Evolutionary conservation across 2,329 filamentous ascomycete species (phyloP), one percentile per base, ranked within the genome.

Genomic region (Cordyceps sp.): DNA sequence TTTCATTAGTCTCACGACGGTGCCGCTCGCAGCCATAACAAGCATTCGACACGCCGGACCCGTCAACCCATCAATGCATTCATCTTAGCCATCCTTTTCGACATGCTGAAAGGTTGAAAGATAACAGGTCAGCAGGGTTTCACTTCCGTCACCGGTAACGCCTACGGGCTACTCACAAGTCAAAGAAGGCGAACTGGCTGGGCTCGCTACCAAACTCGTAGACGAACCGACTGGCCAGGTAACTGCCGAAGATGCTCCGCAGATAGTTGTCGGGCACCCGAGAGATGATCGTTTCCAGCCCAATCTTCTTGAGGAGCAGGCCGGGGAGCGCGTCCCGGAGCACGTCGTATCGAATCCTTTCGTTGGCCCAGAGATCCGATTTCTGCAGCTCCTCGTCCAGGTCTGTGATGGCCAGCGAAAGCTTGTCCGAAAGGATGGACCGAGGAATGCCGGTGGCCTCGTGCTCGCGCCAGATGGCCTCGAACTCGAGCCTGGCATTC

Each of bases 101-200:
- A 72, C 73, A 78, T 78, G 49, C 72, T 77, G 26, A 7, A 4
- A 13, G n/a, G n/a, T n/a, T n/a, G n/a, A n/a, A n/a, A n/a, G n/a
- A n/a, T n/a, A n/a, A n/a, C n/a, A n/a, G n/a, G n/a, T n/a, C n/a
- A n/a, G n/a, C n/a, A n/a, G n/a, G n/a, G n/a, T n/a, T n/a, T n/a
- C n/a, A n/a, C n/a, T n/a, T n/a, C n/a, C n/a, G n/a, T n/a, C n/a
- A n/a, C n/a, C n/a, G n/a, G n/a, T n/a, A n/a, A n/a, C n/a, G n/a
- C n/a, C n/a, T n/a, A n/a, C n/a, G n/a, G n/a, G n/a, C n/a, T 3
- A 78, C 80, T 73, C 62, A 86, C 81, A 96, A 98, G 53, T 93
- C 84, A 58, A 93, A 98, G 67, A 98, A 98, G 25, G 88, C 85
- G 62, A 98, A 96, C 49, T 94, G 88, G 62, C 79, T 90, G 5